A percentile compares a stretch with the other conserved stretches of the same genome.
Conservation (phyloP, 2,329 filamentous ascomycete genomes). For the Alternaria gansuensis region DNA sequence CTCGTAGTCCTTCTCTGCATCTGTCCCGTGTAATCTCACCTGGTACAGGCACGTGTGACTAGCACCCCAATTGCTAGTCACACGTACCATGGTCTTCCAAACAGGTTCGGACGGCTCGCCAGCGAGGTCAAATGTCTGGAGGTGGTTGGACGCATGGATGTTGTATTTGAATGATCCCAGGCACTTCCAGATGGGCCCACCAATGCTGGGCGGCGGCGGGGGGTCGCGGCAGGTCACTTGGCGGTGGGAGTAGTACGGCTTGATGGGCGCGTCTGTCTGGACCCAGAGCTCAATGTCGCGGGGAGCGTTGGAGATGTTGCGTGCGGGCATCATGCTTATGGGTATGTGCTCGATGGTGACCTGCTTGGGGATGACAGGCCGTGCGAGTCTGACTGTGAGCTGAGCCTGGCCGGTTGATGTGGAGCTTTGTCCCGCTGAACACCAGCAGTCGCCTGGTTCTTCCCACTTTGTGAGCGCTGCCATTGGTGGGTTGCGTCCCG, state of each 20-base stretch:
- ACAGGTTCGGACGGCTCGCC: slow-evolving; percentile 42
- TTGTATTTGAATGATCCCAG: slow-evolving; percentile 55
- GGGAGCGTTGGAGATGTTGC: slow-evolving; percentile 55
- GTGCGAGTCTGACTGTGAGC: slow-evolving; percentile 65
- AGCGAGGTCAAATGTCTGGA: slow-evolving; percentile 54
- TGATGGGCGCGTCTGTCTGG: slow-evolving; percentile 40
- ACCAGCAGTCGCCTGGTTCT: slow-evolving; percentile 89
- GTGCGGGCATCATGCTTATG: slow-evolving; percentile 45
- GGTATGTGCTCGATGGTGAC: slow-evolving; percentile 60
- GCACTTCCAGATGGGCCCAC: slow-evolving; percentile 49
- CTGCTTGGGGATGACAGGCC: slow-evolving; percentile 50
- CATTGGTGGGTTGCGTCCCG: slow-evolving; percentile 54
- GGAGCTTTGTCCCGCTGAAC: slow-evolving; percentile 62
- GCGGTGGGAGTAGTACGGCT: slow-evolving; percentile 31
- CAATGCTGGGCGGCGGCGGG: slow-evolving; percentile 19
- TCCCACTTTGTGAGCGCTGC: slow-evolving; percentile 74
- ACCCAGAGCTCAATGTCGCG: slow-evolving; percentile 58
- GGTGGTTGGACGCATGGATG: slow-evolving; percentile 52
- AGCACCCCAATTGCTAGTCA: slow-evolving; percentile 56
- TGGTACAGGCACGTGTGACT: slow-evolving; percentile 60
- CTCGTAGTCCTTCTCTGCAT: slow-evolving; percentile 29
- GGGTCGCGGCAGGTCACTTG: slow-evolving; percentile 26
- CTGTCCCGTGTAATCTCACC: slow-evolving; percentile 55
- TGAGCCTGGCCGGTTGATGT: slow-evolving; percentile 65
- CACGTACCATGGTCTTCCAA: slow-evolving; percentile 52